A percentile compares a stretch with the other conserved stretches of the same genome.
These are phyloP conservation scores for Psidium friedrichsthalianum DNA, from an alignment of 345 rosid genomes.

Conservation along the genomic window DNA sequence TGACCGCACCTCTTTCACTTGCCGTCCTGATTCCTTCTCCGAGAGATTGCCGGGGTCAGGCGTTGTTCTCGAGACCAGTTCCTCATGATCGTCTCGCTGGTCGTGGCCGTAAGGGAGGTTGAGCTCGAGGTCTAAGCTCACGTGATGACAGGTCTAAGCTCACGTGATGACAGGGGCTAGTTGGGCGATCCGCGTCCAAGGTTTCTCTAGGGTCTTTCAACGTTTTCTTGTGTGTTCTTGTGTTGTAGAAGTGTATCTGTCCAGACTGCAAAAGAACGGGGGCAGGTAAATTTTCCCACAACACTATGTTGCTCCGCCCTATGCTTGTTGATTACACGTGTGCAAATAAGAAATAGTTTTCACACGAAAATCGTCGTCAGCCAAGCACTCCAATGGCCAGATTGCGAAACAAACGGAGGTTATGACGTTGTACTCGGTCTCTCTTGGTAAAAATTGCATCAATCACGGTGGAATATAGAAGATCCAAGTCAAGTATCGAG, in stretches of 20 bases:
- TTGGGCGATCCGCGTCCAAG: conserved; percentile 9
- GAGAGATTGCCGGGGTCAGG: not conserved
- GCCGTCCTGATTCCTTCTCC: not conserved
- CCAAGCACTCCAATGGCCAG: not conserved
- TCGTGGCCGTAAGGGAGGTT: conserved; percentile 37
- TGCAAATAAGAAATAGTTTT: not conserved
- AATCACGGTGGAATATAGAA: not conserved
- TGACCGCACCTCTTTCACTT: not conserved
- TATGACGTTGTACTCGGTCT: not conserved
- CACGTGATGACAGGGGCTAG: conserved; percentile 12
- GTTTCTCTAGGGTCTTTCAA: conserved; percentile 34
- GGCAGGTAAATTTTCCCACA: not conserved
- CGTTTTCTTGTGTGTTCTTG: conserved; percentile 46
- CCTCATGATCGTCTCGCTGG: not conserved
- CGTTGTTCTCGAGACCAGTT: not conserved
- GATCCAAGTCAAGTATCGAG: not conserved
- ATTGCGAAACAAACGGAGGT: not conserved
- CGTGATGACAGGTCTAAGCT: conserved; percentile 41
- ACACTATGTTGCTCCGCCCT: not conserved
- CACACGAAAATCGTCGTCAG: not conserved
- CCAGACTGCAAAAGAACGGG: conserved; percentile 34
- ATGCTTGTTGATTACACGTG: not conserved
- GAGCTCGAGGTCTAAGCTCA: conserved; percentile 73
- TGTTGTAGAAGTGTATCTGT: conserved; percentile 51
- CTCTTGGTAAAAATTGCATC: not conserved